Evolutionary conservation across 805 yeast genomes (phyloP), one percentile per base, ranked within the genome.

Genomic region (Saccharomycopsis fodiens): DNA sequence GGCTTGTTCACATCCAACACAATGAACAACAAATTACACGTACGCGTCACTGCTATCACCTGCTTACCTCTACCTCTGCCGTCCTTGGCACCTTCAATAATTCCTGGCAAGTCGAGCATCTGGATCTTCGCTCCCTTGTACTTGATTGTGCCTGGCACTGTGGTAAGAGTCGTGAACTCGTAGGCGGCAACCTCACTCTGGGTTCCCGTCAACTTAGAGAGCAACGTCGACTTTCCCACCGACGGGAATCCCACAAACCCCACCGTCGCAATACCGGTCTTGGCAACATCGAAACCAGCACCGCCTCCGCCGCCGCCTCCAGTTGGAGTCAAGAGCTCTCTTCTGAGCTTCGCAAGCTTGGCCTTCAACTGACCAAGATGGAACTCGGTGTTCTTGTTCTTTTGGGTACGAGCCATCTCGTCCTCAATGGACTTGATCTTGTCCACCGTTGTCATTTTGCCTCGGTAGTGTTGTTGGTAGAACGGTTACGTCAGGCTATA

Each of bases 181-280:
- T 91, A 91, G 4, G 87, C 97, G 8, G 97, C 97, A n/a, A 83
- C 96, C 65, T 91, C 98, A 1, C 96, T 84, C 60, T 87, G 95
- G 2, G 96, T 89, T 52, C 98, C 97, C 0, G 98, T 93, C 41
- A 93, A 68, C 63, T 86, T 84, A 23, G 86, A 79, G 55, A 93
- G 73, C 48, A 93, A 67, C 1, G 99, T 93, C 6, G 86, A 79
- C 58, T 85, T 85, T 51, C 74, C 75, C 2, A 93, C 98, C 1
- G 97, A 89, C 1, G 99, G 99, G 62, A 93, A 93, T 2, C 99
- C 99, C 37, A 93, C 96, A 61, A 89, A 93, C 7, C 98, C 99
- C 43, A 93, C 94, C 6, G 95, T 79, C 3, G 96, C 97, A 12
- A 86, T 96, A 66, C 99, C 99, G 0, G 97, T 91, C 64, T 96